Base-by-base conservation (phyloP, 108 stramenopile species). In the Conticribra guillardii region DNA sequence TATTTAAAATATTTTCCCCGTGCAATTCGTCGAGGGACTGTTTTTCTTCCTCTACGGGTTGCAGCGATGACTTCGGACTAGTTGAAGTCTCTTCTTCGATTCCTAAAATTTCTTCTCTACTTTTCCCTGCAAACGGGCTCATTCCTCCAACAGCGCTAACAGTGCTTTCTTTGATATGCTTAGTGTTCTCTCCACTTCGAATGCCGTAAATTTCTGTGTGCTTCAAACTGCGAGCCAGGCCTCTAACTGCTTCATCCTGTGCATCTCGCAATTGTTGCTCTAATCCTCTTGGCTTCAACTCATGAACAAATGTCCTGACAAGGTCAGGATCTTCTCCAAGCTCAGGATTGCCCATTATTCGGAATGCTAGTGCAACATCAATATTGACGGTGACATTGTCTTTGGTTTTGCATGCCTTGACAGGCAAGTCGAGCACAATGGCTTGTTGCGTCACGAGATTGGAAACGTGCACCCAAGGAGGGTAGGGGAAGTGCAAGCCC, bases 251-350 rank as follows among this genome's bases (percentile, higher is more conserved):
- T 49, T 79, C 55, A 26, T 64, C 73, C 52, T 82, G 81, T 7
- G 81, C 83, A 22, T 78, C 78, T 50, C 78, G 65, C 5, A 84
- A 74, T 64, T 84, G 83, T 73, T 84, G 81, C 74, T 84, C 78
- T 23, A 84, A 73, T 19, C 83, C 81, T 14, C 64, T 44, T 15
- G 83, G 72, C 17, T 71, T 78, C 3, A 84, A 50, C 73, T 84
- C 63, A 37, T 82, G 67, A 0, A 84, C 77, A 45, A 84, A 84
- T 22, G 32, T 84, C 9, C 81, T 72, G 1, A 84, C 81, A 26
- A 82, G 53, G 5, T 30, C 22, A 2, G 83, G 81, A 55, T 84
- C 77, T 60, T 84, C 83, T 8, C 59, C 53, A 30, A 45, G 31
- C 30, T 65, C 64, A 4, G n/a, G 22, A 65, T 84, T 74, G 16